Evolutionary conservation across 2,329 filamentous ascomycete species (phyloP).

Genomic region (Arthrobotrys sphaeroides): DNA sequence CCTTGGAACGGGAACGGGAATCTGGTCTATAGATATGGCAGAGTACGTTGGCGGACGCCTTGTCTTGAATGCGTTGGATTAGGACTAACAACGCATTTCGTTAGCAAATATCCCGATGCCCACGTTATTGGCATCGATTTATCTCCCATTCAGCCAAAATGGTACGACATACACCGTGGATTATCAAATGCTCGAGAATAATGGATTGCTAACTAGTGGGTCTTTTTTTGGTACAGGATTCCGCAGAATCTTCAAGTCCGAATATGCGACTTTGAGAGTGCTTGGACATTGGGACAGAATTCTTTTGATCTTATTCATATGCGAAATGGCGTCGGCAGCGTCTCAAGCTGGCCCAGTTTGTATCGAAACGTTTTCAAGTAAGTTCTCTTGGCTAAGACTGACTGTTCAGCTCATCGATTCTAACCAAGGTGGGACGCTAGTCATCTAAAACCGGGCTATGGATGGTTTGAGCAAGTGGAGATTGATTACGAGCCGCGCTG

Average conservation of each 20-base stretch:
- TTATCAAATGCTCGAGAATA: neutral
- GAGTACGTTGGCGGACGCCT: slow-evolving; percentile 64
- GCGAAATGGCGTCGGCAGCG: slow-evolving; percentile 79
- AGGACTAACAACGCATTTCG: slow-evolving; percentile 58
- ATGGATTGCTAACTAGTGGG: slow-evolving; percentile 43
- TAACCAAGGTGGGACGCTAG: slow-evolving; percentile 61
- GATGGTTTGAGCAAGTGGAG: slow-evolving; percentile 86
- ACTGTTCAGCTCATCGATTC: neutral
- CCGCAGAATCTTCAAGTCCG: slow-evolving; percentile 71
- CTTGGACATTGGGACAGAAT: slow-evolving; percentile 74
- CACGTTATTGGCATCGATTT: slow-evolving; percentile 64
- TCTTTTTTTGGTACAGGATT: slow-evolving; percentile 68
- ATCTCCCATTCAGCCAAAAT: slow-evolving; percentile 61
- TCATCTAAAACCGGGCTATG: slow-evolving; percentile 78
- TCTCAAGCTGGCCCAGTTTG: slow-evolving; percentile 77
- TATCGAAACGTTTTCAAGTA: slow-evolving; percentile 77
- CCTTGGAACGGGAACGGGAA: slow-evolving; percentile 85
- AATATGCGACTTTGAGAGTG: slow-evolving; percentile 79
- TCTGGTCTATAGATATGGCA: slow-evolving; percentile 89
- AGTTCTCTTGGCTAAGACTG: slow-evolving; percentile 59
- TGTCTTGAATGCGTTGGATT: slow-evolving; percentile 49
- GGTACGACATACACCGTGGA: slow-evolving; percentile 49
- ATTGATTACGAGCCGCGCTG: slow-evolving; percentile 82
- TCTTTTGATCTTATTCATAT: slow-evolving; percentile 86
- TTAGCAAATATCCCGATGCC: slow-evolving; percentile 66